Conservation (phyloP, 768 basidiomycete genomes). For the Mycena maculata region DNA sequence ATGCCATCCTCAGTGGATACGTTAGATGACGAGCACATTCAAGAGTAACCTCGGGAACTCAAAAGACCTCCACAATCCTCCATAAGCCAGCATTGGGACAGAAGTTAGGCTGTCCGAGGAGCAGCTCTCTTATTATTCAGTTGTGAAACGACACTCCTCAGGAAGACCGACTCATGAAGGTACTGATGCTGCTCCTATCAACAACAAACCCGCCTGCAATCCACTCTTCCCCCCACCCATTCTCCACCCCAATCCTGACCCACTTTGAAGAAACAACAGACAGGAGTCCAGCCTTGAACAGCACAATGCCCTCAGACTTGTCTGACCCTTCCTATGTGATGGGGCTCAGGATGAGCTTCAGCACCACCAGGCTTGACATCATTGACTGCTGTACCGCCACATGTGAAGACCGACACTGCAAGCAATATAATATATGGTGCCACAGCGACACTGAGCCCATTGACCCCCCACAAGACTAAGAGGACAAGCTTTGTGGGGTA, state of each 20-base stretch:
- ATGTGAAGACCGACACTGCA: slow-evolving; percentile 60
- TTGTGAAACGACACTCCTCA: slow-evolving; percentile 19
- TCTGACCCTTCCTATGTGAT: slow-evolving; percentile 74
- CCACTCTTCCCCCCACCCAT: slow-evolving; percentile 69
- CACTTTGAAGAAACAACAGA: slow-evolving; percentile 41
- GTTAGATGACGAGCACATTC: slow-evolving; percentile 75
- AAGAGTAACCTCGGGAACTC: slow-evolving; percentile 67
- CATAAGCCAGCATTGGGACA: slow-evolving; percentile 47
- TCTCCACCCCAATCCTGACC: slow-evolving; percentile 66
- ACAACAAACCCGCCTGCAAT: slow-evolving; percentile 65
- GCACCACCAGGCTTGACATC: too few relatives aligned
- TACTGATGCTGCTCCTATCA: slow-evolving; percentile 44
- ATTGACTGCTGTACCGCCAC: slow-evolving; percentile 41
- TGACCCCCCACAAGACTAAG: too few relatives aligned
- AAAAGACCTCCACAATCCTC: slow-evolving; percentile 56
- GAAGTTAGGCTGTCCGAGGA: slow-evolving; percentile 49
- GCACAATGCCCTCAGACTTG: slow-evolving; percentile 79
- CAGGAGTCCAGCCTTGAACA: slow-evolving; percentile 65
- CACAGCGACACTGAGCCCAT: slow-evolving; percentile 65
- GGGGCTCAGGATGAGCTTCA: slow-evolving; percentile 79
- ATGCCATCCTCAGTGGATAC: too few relatives aligned
- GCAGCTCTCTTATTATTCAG: slow-evolving; percentile 48
- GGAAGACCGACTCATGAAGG: slow-evolving; percentile 59
- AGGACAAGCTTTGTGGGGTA: too few relatives aligned
- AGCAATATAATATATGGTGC: slow-evolving; percentile 56